Conservation (phyloP, 345 rosid species). For the Populus nigra region DNA sequence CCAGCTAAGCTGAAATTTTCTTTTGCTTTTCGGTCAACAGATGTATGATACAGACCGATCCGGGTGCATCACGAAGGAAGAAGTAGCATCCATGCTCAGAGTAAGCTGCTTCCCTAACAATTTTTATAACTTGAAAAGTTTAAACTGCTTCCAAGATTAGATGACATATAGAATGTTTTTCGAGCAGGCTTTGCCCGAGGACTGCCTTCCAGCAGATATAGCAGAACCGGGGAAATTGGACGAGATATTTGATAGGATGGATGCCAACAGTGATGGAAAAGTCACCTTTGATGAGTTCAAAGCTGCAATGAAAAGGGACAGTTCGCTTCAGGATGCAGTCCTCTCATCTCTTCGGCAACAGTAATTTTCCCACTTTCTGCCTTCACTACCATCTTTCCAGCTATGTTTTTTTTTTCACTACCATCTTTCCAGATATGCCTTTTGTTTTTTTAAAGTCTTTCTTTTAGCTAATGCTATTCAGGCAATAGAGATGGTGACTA, state of each 20-base stretch:
- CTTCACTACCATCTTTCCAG: neutral
- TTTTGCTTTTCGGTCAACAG: constrained; percentile 23
- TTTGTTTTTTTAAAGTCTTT: neutral
- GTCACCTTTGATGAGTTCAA: constrained; percentile 71
- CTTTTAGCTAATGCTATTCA: neutral
- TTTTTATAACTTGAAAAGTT: neutral
- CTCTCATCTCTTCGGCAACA: constrained; percentile 62
- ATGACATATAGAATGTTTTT: neutral
- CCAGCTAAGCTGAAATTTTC: neutral
- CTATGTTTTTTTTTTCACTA: neutral
- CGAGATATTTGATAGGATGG: constrained; percentile 63
- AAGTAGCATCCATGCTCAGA: constrained; percentile 64
- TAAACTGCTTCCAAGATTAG: neutral
- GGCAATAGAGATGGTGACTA: constrained; percentile 9
- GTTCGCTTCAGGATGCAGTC: constrained; percentile 61
- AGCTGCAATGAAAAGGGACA: constrained; percentile 64
- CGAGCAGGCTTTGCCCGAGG: constrained; percentile 61
- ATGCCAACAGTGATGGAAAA: constrained; percentile 63
- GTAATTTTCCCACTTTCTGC: constrained; percentile 11
- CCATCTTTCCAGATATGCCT: neutral
- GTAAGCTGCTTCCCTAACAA: constrained; percentile 23
- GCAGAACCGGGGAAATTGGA: constrained; percentile 62
- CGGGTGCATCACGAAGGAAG: constrained; percentile 67
- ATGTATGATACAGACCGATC: constrained; percentile 69
- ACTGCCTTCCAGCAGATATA: constrained; percentile 58